Percentiles rank a stretch among this genome's conserved stretches.
These are phyloP conservation scores for Berberis vulgaris DNA, from an alignment of 164 flowering plant species.

Conservation along the genomic window DNA sequence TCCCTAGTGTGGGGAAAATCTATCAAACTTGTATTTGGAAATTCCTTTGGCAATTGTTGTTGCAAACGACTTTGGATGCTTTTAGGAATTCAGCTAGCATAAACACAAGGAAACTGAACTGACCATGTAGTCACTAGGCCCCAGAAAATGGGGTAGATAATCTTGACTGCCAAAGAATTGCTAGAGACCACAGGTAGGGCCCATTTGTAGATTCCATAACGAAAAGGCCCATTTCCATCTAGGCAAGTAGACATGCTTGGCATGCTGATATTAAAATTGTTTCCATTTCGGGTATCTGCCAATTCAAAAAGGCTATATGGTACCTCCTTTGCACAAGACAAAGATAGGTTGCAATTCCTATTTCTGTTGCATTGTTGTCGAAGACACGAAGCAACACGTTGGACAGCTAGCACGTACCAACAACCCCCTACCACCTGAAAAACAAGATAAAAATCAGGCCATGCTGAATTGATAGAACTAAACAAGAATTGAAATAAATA, in stretches of 20 bases:
- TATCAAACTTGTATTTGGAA: no score
- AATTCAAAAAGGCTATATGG: slow-evolving; percentile 48
- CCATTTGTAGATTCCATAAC: slow-evolving; percentile 74
- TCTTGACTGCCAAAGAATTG: slow-evolving; percentile 73
- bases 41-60: no score
- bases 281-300: slow-evolving; percentile 33
- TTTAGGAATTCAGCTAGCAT: no score
- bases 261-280: slow-evolving; percentile 34
- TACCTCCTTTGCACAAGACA: slow-evolving; percentile 71
- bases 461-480: no score
- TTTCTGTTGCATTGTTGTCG: slow-evolving; percentile 43
- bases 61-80: no score
- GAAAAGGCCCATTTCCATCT: slow-evolving; percentile 58
- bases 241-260: slow-evolving; percentile 44
- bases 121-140: slow-evolving; percentile 93
- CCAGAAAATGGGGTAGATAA: slow-evolving; percentile 94
- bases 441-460: background rate
- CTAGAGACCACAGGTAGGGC: slow-evolving; percentile 92
- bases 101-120: background rate
- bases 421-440: slow-evolving; percentile 93
- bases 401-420: slow-evolving; percentile 94
- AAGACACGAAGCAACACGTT: slow-evolving; percentile 76
- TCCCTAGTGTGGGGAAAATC: no score
- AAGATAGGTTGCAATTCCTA: slow-evolving; percentile 39
- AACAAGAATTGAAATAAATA: no score